Evolutionary conservation across 2,329 filamentous ascomycete genomes (phyloP), one percentile per base, ranked within the genome.

Genomic region (Ramularia endophylla): DNA sequence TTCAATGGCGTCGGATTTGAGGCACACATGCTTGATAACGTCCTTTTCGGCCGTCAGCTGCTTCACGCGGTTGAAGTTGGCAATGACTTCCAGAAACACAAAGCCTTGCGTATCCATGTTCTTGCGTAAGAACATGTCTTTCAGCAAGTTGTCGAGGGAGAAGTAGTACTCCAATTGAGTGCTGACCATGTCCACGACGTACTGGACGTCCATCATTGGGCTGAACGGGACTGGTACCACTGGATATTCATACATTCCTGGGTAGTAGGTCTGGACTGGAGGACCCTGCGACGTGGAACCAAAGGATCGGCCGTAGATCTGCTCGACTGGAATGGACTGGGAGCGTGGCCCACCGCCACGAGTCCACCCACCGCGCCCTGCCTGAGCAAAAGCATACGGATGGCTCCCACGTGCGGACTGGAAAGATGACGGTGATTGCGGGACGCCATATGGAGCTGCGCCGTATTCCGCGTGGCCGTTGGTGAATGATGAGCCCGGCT

Each of bases 31-130:
- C 46, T 85, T 85, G 46, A 97, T 70, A 41, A 89, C 65, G 28
- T 86, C 80, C 43, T 82, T 69, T 43, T 95, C 82, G 37, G 78
- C 77, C 0, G 83, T 84, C 20, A 94, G 67, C 19, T 76, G 69
- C 64, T 81, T 82, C 60, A 94, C 83, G 44, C 92, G 83, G 64
- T 87, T 87, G 72, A 98, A 98, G n/a, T 74, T 75, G 16, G 84
- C 77, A 53, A 98, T 83, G 44, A 95, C 77, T 25, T 76, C 73
- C 38, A 98, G 69, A 37, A 80, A 81, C 11, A 95, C 89, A 58
- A 89, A 97, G 13, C 92, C 92, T 63, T 97, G 86, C 1, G 85
- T 86, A 61, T 98, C 90, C 92, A 98, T 97, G 55, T 89, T 82
- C 57, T 79, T 81, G 43, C 92, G 83, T 44, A 98, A 73, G 65